Percentiles rank a stretch among this genome's conserved stretches.
Conservation (phyloP, 2,329 filamentous ascomycete genomes). For the Triangularia setosa region DNA sequence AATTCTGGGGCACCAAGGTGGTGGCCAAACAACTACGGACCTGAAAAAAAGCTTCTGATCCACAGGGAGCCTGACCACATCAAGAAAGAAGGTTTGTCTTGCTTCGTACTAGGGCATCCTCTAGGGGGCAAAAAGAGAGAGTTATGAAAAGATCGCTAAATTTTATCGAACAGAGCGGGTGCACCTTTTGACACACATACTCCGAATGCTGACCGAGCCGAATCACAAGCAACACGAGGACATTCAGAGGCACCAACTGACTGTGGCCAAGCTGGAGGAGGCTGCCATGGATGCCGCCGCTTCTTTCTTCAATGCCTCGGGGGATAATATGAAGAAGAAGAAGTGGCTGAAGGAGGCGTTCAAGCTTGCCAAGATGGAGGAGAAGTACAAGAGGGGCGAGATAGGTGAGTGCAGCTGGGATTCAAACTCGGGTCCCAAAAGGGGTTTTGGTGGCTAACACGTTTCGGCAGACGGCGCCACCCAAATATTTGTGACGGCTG, state of each 20-base stretch:
- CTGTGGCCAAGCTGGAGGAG: constrained; percentile 54
- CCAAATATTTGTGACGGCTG: constrained; percentile 48
- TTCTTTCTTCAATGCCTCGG: constrained; percentile 53
- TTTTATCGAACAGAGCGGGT: constrained; percentile 51
- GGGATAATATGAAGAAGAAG: constrained; percentile 52
- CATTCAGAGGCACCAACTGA: constrained; percentile 51
- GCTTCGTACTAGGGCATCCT: neutral
- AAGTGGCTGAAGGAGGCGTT: constrained; percentile 58
- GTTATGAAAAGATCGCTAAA: constrained; percentile 3
- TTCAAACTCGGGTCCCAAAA: neutral
- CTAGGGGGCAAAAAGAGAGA: too few species aligned
- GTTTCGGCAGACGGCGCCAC: constrained; percentile 42
- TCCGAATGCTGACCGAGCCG: constrained; percentile 54
- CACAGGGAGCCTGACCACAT: constrained; percentile 74
- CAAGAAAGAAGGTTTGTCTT: constrained; percentile 56
- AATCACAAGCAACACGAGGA: constrained; percentile 46
- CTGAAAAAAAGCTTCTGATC: constrained; percentile 38
- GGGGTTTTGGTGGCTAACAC: constrained; percentile 10
- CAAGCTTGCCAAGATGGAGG: constrained; percentile 54
- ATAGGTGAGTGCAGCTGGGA: constrained; percentile 49
- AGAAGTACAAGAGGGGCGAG: constrained; percentile 52
- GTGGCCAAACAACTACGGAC: constrained; percentile 59
- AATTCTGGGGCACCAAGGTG: constrained; percentile 60
- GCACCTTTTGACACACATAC: constrained; percentile 55
- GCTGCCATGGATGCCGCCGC: constrained; percentile 56